Conservation (phyloP, 257 asterid species). For the Anisodus tanguticus region DNA sequence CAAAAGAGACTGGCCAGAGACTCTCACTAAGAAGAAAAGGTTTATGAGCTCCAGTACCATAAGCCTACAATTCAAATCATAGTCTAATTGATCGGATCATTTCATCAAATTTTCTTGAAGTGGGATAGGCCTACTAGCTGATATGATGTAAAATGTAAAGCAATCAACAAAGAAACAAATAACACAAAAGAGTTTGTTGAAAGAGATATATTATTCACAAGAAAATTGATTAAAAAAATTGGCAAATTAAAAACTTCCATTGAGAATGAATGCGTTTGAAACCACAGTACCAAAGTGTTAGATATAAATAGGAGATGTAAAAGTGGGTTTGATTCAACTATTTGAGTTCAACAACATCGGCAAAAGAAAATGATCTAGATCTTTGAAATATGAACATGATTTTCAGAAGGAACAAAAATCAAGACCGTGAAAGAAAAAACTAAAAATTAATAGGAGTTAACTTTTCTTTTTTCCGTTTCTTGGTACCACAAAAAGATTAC, state of each 20-base stretch:
- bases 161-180: slow-evolving; percentile 10
- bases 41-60: background rate
- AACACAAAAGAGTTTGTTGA: slow-evolving; percentile 23
- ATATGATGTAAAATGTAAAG: slow-evolving; percentile 21
- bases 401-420: slow-evolving; percentile 10
- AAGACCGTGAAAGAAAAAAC: background rate
- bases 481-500: background rate
- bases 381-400: slow-evolving; percentile 1
- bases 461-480: background rate
- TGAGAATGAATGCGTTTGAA: background rate
- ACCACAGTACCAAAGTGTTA: slow-evolving; percentile 10
- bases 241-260: background rate
- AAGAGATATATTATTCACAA: background rate
- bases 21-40: too few species aligned
- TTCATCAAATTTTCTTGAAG: background rate
- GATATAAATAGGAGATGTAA: background rate
- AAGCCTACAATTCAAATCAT: background rate
- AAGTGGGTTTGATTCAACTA: background rate
- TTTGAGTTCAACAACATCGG: background rate
- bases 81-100: background rate
- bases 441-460: background rate
- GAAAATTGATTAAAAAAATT: background rate
- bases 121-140: background rate
- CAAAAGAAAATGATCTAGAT: background rate
- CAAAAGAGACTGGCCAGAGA: too few species aligned